phyloP scores from a whole-genome alignment of 495 filamentous ascomycete species.

The Copromyces sp. region DNA sequence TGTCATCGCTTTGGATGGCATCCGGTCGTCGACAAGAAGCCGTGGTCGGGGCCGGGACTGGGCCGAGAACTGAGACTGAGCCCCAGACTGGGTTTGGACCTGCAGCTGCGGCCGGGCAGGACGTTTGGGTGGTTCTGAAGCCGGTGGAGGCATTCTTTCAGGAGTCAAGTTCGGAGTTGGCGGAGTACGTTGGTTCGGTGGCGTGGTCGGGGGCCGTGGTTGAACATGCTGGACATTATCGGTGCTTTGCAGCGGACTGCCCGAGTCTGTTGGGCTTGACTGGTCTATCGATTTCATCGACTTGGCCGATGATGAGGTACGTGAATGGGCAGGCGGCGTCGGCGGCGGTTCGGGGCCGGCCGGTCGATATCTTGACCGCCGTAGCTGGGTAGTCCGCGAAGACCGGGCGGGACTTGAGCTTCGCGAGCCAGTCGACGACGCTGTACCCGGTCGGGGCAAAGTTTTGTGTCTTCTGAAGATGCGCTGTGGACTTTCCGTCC shows the following conservation, averaged over 20 bases:
- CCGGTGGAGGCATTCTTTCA: constrained; percentile 45
- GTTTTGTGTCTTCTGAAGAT: constrained; percentile 47
- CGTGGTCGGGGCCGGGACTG: background rate
- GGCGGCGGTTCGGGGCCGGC: constrained; percentile 37
- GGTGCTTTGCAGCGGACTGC: constrained; percentile 23
- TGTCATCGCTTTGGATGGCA: constrained; percentile 31
- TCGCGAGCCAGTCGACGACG: constrained; percentile 14
- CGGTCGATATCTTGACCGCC: constrained; percentile 1
- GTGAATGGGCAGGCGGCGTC: constrained; percentile 45
- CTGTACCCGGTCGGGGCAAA: constrained; percentile 39
- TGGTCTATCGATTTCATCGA: constrained; percentile 27
- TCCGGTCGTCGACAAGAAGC: constrained; percentile 22
- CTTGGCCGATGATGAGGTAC: constrained; percentile 37
- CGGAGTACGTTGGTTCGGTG: constrained; percentile 53
- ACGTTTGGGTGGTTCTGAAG: constrained; percentile 39
- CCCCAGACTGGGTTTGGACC: background rate
- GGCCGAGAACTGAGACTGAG: background rate
- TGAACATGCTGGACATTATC: constrained; percentile 12
- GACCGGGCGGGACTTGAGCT: constrained; percentile 10
- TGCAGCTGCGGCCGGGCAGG: constrained; percentile 30
- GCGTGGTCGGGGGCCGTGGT: constrained; percentile 39
- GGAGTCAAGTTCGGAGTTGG: constrained; percentile 64
- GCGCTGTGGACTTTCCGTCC: constrained; percentile 17
- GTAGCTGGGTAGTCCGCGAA: constrained; percentile 22
- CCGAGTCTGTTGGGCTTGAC: constrained; percentile 24